A percentile compares a stretch with the other conserved stretches of the same genome.
These are phyloP conservation scores for Byssoonygena ceratinophila DNA, from an alignment of 2,329 filamentous ascomycete species.

Conservation along the genomic window DNA sequence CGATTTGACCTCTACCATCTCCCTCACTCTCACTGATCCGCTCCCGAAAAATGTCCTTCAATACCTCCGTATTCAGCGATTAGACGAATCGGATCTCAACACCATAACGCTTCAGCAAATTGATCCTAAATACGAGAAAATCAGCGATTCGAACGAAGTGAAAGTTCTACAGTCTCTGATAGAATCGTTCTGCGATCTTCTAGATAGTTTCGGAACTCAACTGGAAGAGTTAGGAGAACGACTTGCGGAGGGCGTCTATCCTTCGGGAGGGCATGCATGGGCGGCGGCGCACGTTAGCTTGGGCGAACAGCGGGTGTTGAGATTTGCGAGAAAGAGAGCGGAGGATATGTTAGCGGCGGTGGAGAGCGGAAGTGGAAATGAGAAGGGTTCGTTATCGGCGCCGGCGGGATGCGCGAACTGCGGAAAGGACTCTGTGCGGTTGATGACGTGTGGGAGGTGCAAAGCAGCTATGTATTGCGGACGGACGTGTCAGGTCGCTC, in stretches of 20 bases:
- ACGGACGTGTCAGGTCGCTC: conserved; percentile 26
- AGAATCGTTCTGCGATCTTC: conserved; percentile 25
- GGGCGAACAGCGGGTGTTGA: conserved; percentile 28
- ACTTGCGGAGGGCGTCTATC: conserved; percentile 25
- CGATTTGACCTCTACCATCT: conserved; percentile 25
- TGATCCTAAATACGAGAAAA: conserved; percentile 21
- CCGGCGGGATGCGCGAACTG: conserved; percentile 23
- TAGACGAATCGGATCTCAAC: conserved; percentile 24
- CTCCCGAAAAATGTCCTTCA: conserved; percentile 27
- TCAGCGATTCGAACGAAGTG: conserved; percentile 27
- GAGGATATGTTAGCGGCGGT: conserved; percentile 23
- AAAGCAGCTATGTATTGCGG: conserved; percentile 26
- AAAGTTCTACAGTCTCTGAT: conserved; percentile 26
- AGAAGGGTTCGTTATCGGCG: conserved; percentile 10
- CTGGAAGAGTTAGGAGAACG: conserved; percentile 26
- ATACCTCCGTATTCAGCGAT: conserved; percentile 31
- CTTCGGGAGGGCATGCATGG: conserved; percentile 29
- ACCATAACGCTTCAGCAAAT: conserved; percentile 19
- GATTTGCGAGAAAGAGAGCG: conserved; percentile 26
- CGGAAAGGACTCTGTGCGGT: conserved; percentile 21
- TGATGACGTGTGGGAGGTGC: conserved; percentile 28
- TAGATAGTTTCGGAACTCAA: conserved; percentile 25
- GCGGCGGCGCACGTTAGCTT: conserved; percentile 27
- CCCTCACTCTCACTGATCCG: conserved; percentile 27
- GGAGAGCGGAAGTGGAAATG: conserved; percentile 18